Conservation (phyloP, 805 yeast species). For the Yarrowia bubula region DNA sequence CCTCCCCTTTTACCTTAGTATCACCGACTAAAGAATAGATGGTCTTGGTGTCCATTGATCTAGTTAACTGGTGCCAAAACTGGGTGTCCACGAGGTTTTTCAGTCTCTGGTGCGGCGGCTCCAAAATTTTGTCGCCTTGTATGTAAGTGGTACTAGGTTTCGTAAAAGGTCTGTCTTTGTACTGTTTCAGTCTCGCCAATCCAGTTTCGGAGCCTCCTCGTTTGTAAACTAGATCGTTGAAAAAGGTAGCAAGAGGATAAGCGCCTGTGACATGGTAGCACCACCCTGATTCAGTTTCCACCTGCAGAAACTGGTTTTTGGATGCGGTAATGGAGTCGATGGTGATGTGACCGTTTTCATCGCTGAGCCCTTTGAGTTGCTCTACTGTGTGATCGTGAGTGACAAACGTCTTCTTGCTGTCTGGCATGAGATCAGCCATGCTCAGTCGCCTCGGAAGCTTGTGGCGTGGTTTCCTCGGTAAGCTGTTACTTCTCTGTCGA, state of each 20-base stretch:
- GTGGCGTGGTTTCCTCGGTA: neutral
- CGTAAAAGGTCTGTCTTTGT: neutral
- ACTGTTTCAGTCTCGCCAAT: neutral
- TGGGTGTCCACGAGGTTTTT: constrained; percentile 67
- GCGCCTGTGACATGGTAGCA: constrained; percentile 84
- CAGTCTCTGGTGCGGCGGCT: constrained; percentile 80
- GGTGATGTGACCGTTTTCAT: constrained; percentile 77
- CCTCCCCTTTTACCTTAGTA: constrained; percentile 68
- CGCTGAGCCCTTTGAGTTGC: constrained; percentile 78
- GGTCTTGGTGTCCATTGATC: constrained; percentile 61
- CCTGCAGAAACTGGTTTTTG: constrained; percentile 65
- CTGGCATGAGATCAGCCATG: neutral
- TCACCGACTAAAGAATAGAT: constrained; percentile 72
- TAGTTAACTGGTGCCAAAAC: constrained; percentile 78
- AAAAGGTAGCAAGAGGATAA: constrained; percentile 78
- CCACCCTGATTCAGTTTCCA: constrained; percentile 81
- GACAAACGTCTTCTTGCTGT: neutral
- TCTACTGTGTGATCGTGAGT: neutral
- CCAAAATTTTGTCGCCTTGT: constrained; percentile 37
- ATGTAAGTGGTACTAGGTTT: neutral
- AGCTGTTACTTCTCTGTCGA: neutral
- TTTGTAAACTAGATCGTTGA: constrained; percentile 77
- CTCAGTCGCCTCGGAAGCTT: neutral
- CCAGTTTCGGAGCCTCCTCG: constrained; percentile 66
- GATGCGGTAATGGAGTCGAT: constrained; percentile 67